A percentile compares a stretch with the other conserved stretches of the same genome.
Conservation (phyloP, 176 grass and related monocot species). For the Eremochloa ophiuroides region DNA sequence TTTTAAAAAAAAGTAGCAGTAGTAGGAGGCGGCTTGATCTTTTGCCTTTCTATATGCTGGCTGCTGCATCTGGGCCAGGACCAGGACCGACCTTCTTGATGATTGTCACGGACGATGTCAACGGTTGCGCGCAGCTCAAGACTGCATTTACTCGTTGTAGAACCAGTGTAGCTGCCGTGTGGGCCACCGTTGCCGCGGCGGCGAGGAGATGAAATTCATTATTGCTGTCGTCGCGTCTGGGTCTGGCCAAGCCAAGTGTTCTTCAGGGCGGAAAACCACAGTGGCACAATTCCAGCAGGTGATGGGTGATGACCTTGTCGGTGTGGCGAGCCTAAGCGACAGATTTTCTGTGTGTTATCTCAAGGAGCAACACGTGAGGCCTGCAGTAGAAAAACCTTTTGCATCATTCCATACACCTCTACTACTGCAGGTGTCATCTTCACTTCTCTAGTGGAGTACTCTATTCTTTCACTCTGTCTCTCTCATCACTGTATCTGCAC, state of each 20-base stretch:
- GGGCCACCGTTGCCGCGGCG: neutral
- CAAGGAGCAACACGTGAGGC: conserved; percentile 9
- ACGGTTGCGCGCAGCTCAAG: conserved; percentile 25
- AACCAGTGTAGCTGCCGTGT: neutral
- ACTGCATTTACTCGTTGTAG: neutral
- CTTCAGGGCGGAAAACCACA: neutral
- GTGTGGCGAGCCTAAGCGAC: neutral
- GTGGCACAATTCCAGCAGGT: neutral
- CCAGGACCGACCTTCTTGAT: conserved; percentile 1
- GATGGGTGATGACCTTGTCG: neutral
- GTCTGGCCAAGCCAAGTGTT: neutral
- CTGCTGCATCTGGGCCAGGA: neutral
- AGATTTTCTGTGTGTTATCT: conserved; percentile 3
- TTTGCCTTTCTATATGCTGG: neutral
- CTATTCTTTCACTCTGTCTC: too few relatives aligned
- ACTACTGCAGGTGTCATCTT: neutral
- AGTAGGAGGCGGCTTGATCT: neutral
- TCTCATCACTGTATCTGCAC: neutral
- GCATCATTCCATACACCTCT: conserved; percentile 30
- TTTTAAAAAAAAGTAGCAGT: too few relatives aligned
- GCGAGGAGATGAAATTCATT: neutral
- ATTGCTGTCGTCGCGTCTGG: neutral
- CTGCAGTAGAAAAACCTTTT: neutral
- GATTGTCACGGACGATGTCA: conserved; percentile 16
- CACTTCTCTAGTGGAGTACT: neutral